Conservation (phyloP, 1,284 basidiomycete genomes). For the Athelia psychrophila region DNA sequence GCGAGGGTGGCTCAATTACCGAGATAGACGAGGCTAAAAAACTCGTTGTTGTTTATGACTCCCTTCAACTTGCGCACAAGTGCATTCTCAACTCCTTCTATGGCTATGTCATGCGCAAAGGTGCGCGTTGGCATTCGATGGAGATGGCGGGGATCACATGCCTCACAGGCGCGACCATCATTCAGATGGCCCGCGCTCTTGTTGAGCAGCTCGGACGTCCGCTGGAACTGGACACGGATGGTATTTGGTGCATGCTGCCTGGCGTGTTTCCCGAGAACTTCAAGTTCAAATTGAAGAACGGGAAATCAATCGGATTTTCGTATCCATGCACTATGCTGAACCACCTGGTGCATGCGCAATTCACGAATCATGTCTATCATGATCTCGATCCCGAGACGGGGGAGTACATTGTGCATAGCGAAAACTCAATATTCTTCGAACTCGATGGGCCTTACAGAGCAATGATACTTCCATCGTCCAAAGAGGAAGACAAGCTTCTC, state of each 20-base stretch:
- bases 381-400: constrained; percentile 85
- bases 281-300: constrained; percentile 87
- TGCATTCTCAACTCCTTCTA: constrained; percentile 99
- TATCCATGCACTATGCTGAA: constrained; percentile 99
- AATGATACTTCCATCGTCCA: constrained; percentile 99
- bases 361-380: constrained; percentile 99
- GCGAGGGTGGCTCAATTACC: constrained; percentile 69
- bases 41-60: constrained; percentile 99
- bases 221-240: constrained; percentile 97
- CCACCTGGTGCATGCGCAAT: constrained; percentile 92
- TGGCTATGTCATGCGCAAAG: constrained; percentile 99
- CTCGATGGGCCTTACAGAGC: constrained; percentile 98
- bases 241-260: constrained; percentile 99
- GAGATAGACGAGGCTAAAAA: constrained; percentile 98
- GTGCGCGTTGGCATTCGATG: constrained; percentile 99
- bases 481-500: constrained; percentile 98
- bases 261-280: constrained; percentile 98
- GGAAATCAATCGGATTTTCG: constrained; percentile 90
- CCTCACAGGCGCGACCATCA: constrained; percentile 97
- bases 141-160: constrained; percentile 99
- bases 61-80: constrained; percentile 99
- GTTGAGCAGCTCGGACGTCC: constrained; percentile 98
- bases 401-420: constrained; percentile 85
- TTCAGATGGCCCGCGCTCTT: constrained; percentile 98
- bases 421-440: constrained; percentile 99